Base-by-base conservation (phyloP, 2,329 filamentous ascomycete species). In the Trichoderma sp. region DNA sequence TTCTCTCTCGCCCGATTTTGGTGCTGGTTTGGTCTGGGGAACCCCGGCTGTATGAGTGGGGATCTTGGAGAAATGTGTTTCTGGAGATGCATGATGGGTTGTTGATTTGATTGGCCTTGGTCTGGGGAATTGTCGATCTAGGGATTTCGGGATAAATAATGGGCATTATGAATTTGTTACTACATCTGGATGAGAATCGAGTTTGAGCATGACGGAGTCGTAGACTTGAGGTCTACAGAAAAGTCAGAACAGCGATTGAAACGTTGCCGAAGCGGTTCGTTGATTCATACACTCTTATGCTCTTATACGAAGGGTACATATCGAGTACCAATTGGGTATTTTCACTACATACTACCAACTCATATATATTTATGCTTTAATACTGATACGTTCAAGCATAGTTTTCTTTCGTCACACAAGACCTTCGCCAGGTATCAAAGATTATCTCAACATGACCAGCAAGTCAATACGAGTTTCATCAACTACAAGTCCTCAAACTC, bases 401-500 rank as follows among this genome's bases (percentile, higher is more conserved):
- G 19, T 31, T 33, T 11, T 35, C 13, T 19, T 56, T n/a, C 14
- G 21, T 31, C 49, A 40, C 33, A 53, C 21, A 35, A 27, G 21
- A 49, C n/a, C 37, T 19, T 62, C n/a, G n/a, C 29, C 31, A 62
- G 43, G 29, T 29, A 37, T 40, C 13, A 24, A 29, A 47, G 16
- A 35, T n/a, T n/a, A n/a, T n/a, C n/a, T n/a, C n/a, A n/a, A n/a
- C n/a, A n/a, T n/a, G n/a, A n/a, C n/a, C 24, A 6, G 7, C 27
- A 55, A 27, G 16, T 7, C 19, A n/a, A 19, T 27, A 19, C 14
- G 14, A 19, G 31, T 33, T 31, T 19, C 59, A n/a, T 73, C 71
- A 43, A n/a, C 6, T 19, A 77, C 21, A 72, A 72, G 73, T 88
- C 81, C 70, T 79, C 77, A 65, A 91, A 75, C 68, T 89, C 86